Evolutionary conservation across 2,329 filamentous ascomycete genomes (phyloP), one percentile per base, ranked within the genome.

Genomic region (Xylariaceae sp.): DNA sequence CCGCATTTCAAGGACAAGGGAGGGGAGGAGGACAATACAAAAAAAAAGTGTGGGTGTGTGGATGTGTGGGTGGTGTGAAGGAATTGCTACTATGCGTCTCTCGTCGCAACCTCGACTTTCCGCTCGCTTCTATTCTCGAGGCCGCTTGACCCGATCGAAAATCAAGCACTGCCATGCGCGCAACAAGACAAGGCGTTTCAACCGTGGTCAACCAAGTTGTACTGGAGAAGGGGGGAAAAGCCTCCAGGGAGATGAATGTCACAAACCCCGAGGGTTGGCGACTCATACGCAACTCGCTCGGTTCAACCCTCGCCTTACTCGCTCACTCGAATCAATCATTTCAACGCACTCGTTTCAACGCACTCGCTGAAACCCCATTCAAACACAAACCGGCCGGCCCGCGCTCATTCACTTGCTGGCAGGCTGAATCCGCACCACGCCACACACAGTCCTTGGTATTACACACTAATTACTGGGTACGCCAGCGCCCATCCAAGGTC

Each of bases 141-240:
- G 47, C 30, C 46, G 48, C 43, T 43, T 35, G 45, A 46, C 43
- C 51, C 53, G 43, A 47, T 53, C 47, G 34, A 45, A 53, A 56
- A 44, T 48, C 47, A 58, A 54, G 52, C 51, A 55, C 52, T 57
- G 41, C 42, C 37, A 57, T 41, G 48, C 54, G 51, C 54, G 53
- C 19, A 19, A 58, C 56, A 56, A 32, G 53, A 49, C 19, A 19
- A 19, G 19, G 19, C 19, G 53, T 53, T 53, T 58, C 56, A 54
- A 51, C 32, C 31, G 12, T 47, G 47, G 39, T 47, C 32, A 49
- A 30, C 37, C 29, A 45, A 32, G 3, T 43, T 56, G 49, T 40
- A 42, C 27, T 27, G 32, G 44, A 27, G 27, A 32, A 29, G 27
- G 39, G 32, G 27, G 44, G 40, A 43, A 27, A 34, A 29, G 19